Evolutionary conservation across 805 yeast species (phyloP), one percentile per base, ranked within the genome.

Genomic region (Schizosaccharomyces octosporus): DNA sequence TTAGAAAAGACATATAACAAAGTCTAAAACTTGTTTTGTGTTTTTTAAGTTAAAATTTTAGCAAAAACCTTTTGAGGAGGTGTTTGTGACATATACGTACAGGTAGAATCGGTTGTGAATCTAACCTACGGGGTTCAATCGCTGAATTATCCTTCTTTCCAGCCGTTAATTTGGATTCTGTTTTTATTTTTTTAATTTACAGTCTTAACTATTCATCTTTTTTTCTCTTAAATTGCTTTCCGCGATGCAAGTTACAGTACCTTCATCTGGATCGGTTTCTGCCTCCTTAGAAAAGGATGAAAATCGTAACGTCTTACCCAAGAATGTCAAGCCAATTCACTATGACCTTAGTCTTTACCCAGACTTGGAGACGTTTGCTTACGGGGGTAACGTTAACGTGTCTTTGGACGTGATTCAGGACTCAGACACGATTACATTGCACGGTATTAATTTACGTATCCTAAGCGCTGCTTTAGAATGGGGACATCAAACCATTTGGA

Each of bases 271-370:
- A 36, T 9, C 59, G 5, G 32, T 39, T 15, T 19, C 48, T 19
- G 45, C 42, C 7, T 27, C 24, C 24, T 4, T 7, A 15, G 45
- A 7, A 36, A 41, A 36, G 27, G 59, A 29, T 2, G 21, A 29
- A 13, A 27, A 59, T 11, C 73, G 77, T 48, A 71, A 71, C 66
- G 76, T 81, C 4, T 79, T 81, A 64, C 94, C 86, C 66, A 74
- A 75, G 59, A 74, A 78, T 61, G 84, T 88, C 64, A 77, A 77
- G 63, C 97, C 98, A 43, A 66, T 73, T 43, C 85, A 85, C 71
- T 90, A 93, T 70, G 79, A 81, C 62, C 70, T 93, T 42, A 76
- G 81, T 21, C 73, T 81, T 61, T 83, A 81, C 66, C 87, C 94
- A 48, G 78, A 82, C 66, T 70, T 75, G 36, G 70, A 66, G 6